Conservation (phyloP, 208 protist genomes). For the Leishmania tarentolae region DNA sequence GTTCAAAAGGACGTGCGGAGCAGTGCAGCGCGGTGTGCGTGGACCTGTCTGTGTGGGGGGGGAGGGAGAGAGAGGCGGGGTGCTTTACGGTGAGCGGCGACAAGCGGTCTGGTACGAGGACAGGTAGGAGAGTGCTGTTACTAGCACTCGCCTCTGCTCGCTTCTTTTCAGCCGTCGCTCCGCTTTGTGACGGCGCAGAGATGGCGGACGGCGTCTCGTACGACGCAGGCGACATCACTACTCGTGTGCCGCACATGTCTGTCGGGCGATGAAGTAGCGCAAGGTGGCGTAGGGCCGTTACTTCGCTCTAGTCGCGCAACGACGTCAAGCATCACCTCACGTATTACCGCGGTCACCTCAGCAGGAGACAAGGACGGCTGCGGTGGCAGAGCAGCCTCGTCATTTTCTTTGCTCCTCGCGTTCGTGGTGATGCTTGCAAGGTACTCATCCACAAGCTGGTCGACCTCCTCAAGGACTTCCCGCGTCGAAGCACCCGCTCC, state of each 20-base stretch:
- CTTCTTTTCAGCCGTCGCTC: neutral
- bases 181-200: neutral
- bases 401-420: neutral
- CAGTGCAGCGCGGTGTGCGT: neutral
- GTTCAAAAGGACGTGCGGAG: neutral
- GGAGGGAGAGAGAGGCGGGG: neutral
- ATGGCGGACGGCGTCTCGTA: conserved; percentile 1
- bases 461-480: neutral
- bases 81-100: neutral
- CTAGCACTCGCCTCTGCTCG: neutral
- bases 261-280: neutral
- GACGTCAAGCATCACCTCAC: conserved; percentile 19
- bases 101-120: neutral
- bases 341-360: conserved; percentile 14
- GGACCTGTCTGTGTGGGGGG: no score
- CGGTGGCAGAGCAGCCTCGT: neutral
- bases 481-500: neutral
- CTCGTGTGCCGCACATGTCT: neutral
- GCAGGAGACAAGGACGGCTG: conserved; percentile 9
- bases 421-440: neutral
- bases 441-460: conserved; percentile 16
- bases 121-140: neutral
- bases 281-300: neutral
- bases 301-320: neutral
- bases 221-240: conserved; percentile 2